phyloP scores from a whole-genome alignment of 2,329 filamentous ascomycete genomes.

The Lasiodiplodia citricola region DNA sequence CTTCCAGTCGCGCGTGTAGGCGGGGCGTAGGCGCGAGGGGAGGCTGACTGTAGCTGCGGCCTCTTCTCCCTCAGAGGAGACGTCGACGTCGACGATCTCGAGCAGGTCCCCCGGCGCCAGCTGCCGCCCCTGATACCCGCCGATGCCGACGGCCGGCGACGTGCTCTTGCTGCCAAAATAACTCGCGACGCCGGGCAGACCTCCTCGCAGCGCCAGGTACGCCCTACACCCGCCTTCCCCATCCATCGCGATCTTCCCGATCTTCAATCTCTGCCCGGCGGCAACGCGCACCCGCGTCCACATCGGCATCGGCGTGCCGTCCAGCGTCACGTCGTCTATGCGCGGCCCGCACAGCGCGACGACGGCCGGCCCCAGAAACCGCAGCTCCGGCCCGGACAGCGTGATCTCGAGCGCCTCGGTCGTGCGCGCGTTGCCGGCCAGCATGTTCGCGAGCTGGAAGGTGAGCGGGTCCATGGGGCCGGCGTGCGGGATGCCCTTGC shows the following conservation, averaged over 20 bases:
- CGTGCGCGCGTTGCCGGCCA: constrained; percentile 61
- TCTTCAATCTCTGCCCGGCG: constrained; percentile 58
- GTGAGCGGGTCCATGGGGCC: constrained; percentile 68
- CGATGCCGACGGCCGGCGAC: constrained; percentile 61
- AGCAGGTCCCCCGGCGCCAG: constrained; percentile 62
- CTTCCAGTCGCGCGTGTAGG: constrained; percentile 58
- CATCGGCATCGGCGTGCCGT: constrained; percentile 57
- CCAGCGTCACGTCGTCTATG: constrained; percentile 56
- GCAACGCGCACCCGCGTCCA: constrained; percentile 60
- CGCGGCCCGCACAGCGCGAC: constrained; percentile 63
- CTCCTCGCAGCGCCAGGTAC: constrained; percentile 64
- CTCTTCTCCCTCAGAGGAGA: constrained; percentile 36
- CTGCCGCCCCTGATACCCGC: constrained; percentile 64
- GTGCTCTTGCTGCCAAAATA: constrained; percentile 67
- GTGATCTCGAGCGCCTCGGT: constrained; percentile 66
- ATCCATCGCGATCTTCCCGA: constrained; percentile 55
- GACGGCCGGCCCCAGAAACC: constrained; percentile 60
- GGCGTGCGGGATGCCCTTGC: constrained; percentile 63
- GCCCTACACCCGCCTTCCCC: constrained; percentile 59
- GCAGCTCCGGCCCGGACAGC: constrained; percentile 62
- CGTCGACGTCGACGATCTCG: constrained; percentile 40
- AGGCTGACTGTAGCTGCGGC: constrained; percentile 39
- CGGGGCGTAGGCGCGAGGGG: constrained; percentile 54
- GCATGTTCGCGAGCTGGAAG: constrained; percentile 62
- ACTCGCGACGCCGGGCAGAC: constrained; percentile 58